A percentile compares a stretch with the other conserved stretches of the same genome.
Evolutionary conservation across 129 eudicot genomes (phyloP).

Genomic region (Centella asiatica): DNA sequence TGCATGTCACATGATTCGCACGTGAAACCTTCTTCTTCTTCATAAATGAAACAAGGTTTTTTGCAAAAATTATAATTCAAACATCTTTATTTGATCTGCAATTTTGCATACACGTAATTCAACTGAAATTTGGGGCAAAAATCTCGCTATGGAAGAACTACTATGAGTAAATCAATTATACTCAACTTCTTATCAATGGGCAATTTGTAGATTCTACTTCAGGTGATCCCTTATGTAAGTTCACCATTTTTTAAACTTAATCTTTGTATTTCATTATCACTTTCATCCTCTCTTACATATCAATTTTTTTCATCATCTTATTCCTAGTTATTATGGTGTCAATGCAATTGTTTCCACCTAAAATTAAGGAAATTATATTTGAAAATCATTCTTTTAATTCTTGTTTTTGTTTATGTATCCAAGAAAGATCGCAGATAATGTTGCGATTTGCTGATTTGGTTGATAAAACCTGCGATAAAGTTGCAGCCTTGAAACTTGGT

Average conservation of each 20-base stretch:
- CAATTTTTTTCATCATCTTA: no score
- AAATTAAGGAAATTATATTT: background rate
- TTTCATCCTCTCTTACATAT: background rate
- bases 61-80: no score
- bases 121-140: conserved; percentile 33
- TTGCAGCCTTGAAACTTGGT: conserved; percentile 93
- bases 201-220: conserved; percentile 84
- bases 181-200: conserved; percentile 80
- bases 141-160: conserved; percentile 28
- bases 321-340: no score
- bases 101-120: background rate
- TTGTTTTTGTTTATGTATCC: background rate
- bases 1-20: no score
- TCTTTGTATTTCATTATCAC: background rate
- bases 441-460: conserved; percentile 70
- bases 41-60: no score
- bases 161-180: conserved; percentile 34
- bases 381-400: background rate
- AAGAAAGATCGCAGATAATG: conserved; percentile 72
- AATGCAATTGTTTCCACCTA: background rate
- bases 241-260: background rate
- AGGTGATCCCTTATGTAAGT: conserved; percentile 54
- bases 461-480: conserved; percentile 60
- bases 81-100: no score
- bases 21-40: no score